Evolutionary conservation across 176 grass and related monocot genomes (phyloP).

Genomic region (Stipa capillata): DNA sequence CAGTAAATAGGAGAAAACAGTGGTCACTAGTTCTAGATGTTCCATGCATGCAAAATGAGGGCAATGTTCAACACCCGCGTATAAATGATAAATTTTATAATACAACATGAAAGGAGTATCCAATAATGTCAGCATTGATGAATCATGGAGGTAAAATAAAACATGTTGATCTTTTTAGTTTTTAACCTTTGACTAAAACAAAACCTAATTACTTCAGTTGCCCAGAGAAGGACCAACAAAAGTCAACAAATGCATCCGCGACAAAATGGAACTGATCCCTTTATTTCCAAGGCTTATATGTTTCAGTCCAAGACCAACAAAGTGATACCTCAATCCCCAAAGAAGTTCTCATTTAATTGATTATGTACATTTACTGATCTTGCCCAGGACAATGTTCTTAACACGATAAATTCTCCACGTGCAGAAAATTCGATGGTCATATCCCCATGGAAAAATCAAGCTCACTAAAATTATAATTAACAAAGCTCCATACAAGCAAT

Average conservation of each 20-base stretch:
- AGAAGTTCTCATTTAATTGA: neutral
- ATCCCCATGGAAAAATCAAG: neutral
- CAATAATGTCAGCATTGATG: neutral
- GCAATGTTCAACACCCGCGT: neutral
- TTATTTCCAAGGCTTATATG: neutral
- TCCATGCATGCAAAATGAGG: neutral
- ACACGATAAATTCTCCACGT: neutral
- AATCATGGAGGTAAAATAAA: neutral
- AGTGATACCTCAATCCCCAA: conserved; percentile 2
- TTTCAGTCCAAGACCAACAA: conserved; percentile 2
- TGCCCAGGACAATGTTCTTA: neutral
- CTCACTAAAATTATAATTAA: neutral
- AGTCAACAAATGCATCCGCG: neutral
- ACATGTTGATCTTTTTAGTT: neutral
- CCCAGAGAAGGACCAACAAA: neutral
- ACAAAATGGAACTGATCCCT: neutral
- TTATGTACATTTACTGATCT: neutral
- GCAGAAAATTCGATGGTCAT: neutral
- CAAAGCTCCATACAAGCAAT: neutral
- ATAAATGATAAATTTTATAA: neutral
- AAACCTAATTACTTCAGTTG: neutral
- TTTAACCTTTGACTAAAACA: neutral
- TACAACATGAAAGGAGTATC: neutral
- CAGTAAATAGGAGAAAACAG: neutral
- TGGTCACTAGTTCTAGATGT: neutral